phyloP scores from a whole-genome alignment of 768 basidiomycete genomes.

The Scleroderma citrinum region DNA sequence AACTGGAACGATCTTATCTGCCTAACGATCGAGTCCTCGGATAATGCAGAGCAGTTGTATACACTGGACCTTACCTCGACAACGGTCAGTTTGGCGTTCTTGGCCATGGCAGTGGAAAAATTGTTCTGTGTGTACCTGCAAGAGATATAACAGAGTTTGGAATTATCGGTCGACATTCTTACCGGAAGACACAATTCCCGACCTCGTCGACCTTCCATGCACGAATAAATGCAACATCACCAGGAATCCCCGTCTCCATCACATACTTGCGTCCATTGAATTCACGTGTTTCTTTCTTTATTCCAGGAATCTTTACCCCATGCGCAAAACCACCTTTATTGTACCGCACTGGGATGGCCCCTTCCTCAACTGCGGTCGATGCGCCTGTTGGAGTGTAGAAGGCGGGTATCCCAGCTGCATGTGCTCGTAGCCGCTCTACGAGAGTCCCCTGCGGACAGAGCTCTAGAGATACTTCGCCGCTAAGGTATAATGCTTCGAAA shows the following conservation, averaged over 20 bases:
- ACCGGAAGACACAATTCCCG: slow-evolving; percentile 91
- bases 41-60: slow-evolving; percentile 6
- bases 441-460: slow-evolving; percentile 91
- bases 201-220: slow-evolving; percentile 93
- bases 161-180: slow-evolving; percentile 10
- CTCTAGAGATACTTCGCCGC: slow-evolving; percentile 77
- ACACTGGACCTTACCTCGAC: slow-evolving; percentile 56
- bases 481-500: slow-evolving; percentile 77
- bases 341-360: slow-evolving; percentile 73
- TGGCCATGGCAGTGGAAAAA: slow-evolving; percentile 82
- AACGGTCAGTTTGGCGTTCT: slow-evolving; percentile 84
- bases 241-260: slow-evolving; percentile 73
- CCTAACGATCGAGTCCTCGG: slow-evolving; percentile 38
- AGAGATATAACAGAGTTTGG: background rate
- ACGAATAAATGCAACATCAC: slow-evolving; percentile 79
- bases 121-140: slow-evolving; percentile 81
- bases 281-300: slow-evolving; percentile 69
- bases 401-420: slow-evolving; percentile 89
- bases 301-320: slow-evolving; percentile 67
- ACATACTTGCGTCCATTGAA: slow-evolving; percentile 78
- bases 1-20: slow-evolving; percentile 82
- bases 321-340: slow-evolving; percentile 66
- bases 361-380: slow-evolving; percentile 75
- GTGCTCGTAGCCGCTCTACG: slow-evolving; percentile 80
- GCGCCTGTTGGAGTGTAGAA: slow-evolving; percentile 92